phyloP scores from a whole-genome alignment of 179 eudicot genomes.

The Pouteria campechiana region DNA sequence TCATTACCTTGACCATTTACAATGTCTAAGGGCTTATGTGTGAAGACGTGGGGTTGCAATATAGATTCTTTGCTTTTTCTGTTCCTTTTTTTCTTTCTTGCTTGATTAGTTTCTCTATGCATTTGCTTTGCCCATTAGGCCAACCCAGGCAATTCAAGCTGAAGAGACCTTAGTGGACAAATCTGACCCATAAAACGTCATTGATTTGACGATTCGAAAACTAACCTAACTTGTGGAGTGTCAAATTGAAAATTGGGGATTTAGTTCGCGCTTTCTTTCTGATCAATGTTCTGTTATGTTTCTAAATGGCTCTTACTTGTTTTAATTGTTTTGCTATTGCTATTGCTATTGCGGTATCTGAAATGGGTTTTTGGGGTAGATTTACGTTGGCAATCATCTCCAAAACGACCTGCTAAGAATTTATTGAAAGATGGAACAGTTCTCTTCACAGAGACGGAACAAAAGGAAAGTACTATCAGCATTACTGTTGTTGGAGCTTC shows the following conservation, averaged over 20 bases:
- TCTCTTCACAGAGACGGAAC: conserved; percentile 9
- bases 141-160: no score
- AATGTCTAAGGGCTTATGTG: no score
- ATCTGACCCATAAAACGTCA: no score
- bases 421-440: conserved; percentile 9
- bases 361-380: conserved; percentile 21
- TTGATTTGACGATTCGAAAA: neutral
- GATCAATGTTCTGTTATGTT: neutral
- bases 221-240: neutral
- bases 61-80: no score
- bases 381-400: conserved; percentile 23
- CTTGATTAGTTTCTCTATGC: no score
- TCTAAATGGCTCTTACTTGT: neutral
- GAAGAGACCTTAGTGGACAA: no score
- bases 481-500: conserved; percentile 85
- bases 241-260: neutral
- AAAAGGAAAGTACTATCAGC: conserved; percentile 42
- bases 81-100: no score
- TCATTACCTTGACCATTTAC: no score
- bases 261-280: neutral
- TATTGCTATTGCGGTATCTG: conserved; percentile 2
- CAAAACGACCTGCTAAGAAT: conserved; percentile 18
- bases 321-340: neutral
- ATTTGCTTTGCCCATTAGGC: no score
- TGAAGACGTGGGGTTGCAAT: no score